Percentiles rank a stretch among this genome's conserved stretches.
Evolutionary conservation across 257 asterid genomes (phyloP).

Genomic region (Vinca minor): DNA sequence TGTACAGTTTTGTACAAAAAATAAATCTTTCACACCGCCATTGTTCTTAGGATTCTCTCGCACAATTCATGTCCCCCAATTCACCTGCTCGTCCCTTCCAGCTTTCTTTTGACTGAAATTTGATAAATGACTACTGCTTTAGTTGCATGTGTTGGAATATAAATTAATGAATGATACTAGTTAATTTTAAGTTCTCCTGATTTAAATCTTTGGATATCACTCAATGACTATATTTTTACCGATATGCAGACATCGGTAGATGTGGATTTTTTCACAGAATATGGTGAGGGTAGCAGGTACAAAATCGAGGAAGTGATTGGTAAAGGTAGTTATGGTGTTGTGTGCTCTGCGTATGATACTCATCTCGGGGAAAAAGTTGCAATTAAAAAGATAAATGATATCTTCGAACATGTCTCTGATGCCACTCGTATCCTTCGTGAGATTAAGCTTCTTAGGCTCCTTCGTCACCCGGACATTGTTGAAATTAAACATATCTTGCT

Average conservation of each 20-base stretch:
- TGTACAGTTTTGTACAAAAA: too few species aligned
- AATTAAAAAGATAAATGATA: constrained; percentile 85
- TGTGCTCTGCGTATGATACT: constrained; percentile 89
- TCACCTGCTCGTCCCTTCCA: too few species aligned
- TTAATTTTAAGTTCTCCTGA: background rate
- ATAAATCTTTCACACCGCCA: too few species aligned
- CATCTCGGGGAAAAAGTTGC: constrained; percentile 91
- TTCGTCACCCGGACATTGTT: constrained; percentile 93
- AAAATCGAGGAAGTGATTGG: constrained; percentile 93
- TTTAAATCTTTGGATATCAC: background rate
- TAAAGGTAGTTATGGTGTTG: constrained; percentile 96
- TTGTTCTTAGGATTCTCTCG: too few species aligned
- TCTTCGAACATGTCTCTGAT: constrained; percentile 91
- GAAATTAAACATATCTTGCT: constrained; percentile 89
- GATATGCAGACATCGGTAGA: constrained; percentile 58
- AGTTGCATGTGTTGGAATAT: background rate
- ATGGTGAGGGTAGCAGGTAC: constrained; percentile 92
- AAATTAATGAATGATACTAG: background rate
- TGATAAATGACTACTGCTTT: too few species aligned
- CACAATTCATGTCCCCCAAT: too few species aligned
- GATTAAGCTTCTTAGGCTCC: constrained; percentile 92
- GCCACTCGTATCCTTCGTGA: constrained; percentile 95
- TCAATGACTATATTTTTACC: constrained; percentile 10
- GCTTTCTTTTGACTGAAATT: too few species aligned
- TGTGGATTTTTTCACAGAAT: constrained; percentile 86